phyloP scores from a whole-genome alignment of 441 rosid species.

The Syzygium syzygioides region DNA sequence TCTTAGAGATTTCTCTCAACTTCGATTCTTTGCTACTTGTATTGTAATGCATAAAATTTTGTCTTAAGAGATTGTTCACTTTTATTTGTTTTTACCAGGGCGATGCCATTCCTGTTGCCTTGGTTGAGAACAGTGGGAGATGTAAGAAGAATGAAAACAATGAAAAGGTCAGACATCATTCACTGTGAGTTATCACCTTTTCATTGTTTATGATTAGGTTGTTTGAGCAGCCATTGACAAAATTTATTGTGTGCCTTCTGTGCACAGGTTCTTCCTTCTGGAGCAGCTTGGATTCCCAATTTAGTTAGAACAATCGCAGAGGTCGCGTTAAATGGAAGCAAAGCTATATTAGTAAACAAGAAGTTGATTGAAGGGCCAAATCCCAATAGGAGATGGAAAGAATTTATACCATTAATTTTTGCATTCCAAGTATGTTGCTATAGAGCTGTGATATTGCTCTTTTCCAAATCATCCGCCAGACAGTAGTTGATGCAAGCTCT shows the following conservation, averaged over 20 bases:
- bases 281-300: conserved; percentile 75
- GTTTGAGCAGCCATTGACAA: neutral
- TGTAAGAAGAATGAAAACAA: conserved; percentile 81
- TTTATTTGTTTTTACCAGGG: conserved; percentile 29
- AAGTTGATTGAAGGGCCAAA: conserved; percentile 75
- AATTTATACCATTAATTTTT: conserved; percentile 33
- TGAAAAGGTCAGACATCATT: conserved; percentile 57
- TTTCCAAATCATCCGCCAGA: neutral
- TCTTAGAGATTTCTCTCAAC: neutral
- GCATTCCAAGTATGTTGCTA: conserved; percentile 36
- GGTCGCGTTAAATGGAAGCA: conserved; percentile 50
- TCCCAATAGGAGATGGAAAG: conserved; percentile 39
- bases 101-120: conserved; percentile 49
- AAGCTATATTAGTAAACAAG: conserved; percentile 57
- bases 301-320: conserved; percentile 63
- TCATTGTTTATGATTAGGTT: neutral
- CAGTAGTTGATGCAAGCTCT: neutral
- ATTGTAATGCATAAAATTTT: neutral
- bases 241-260: neutral
- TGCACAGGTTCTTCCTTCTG: conserved; percentile 62
- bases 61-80: neutral
- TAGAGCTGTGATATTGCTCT: neutral
- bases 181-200: neutral
- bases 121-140: conserved; percentile 96
- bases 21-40: neutral